These are phyloP conservation scores for Carpinus fangiana DNA, from an alignment of 306 rosid species.

Conservation along the genomic window DNA sequence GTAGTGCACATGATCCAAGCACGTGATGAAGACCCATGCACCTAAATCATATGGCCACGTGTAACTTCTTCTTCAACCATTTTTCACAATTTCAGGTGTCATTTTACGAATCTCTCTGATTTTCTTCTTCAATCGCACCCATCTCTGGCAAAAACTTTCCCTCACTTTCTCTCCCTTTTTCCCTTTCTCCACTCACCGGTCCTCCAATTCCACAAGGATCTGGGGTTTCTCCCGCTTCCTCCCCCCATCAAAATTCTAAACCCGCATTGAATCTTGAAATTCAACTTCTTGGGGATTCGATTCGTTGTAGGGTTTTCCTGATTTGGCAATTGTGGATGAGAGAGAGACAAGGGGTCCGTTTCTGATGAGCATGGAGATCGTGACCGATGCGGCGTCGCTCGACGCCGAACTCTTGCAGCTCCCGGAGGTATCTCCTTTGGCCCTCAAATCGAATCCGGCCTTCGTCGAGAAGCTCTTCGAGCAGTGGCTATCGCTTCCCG, in stretches of 20 bases:
- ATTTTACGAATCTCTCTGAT: slow-evolving; percentile 15
- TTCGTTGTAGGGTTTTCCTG: slow-evolving; percentile 27
- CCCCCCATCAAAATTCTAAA: slow-evolving; percentile 19
- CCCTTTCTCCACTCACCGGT: slow-evolving; percentile 30
- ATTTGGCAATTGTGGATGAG: slow-evolving; percentile 46
- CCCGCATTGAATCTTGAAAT: slow-evolving; percentile 21
- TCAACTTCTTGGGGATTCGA: slow-evolving; percentile 24
- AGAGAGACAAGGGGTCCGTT: slow-evolving; percentile 23
- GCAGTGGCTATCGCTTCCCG: slow-evolving; percentile 95
- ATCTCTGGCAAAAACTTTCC: slow-evolving; percentile 38
- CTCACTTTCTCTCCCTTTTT: not conserved
- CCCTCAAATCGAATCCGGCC: slow-evolving; percentile 71
- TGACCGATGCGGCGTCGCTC: slow-evolving; percentile 71
- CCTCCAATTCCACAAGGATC: slow-evolving; percentile 32
- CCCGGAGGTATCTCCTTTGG: slow-evolving; percentile 71
- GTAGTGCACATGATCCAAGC: slow-evolving; percentile 17
- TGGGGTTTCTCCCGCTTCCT: slow-evolving; percentile 41
- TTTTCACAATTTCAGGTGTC: slow-evolving; percentile 26
- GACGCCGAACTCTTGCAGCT: slow-evolving; percentile 94
- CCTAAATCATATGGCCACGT: slow-evolving; percentile 26
- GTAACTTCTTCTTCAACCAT: slow-evolving; percentile 11
- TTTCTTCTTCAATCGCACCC: slow-evolving; percentile 48
- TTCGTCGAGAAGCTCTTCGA: slow-evolving; percentile 80
- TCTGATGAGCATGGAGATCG: slow-evolving; percentile 76
- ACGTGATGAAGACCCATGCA: slow-evolving; percentile 6